phyloP scores from a whole-genome alignment of 441 rosid genomes.

The Melastoma candidum region DNA sequence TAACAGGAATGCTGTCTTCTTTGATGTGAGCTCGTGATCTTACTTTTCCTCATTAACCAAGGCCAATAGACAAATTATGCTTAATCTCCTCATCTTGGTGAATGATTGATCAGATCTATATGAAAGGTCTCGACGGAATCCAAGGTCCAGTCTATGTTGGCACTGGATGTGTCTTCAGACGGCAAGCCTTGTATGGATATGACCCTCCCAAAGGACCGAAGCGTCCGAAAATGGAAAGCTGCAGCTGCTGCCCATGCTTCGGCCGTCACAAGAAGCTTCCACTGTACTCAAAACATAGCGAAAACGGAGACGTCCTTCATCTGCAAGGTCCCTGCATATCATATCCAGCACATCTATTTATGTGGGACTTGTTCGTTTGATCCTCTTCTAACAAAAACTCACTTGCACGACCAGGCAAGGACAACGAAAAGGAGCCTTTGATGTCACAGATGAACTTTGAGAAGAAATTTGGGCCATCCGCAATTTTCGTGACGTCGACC shows the following conservation, averaged over 20 bases:
- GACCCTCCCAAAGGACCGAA: constrained; percentile 16
- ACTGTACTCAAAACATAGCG: constrained; percentile 8
- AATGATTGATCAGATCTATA: constrained; percentile 10
- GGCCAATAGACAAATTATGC: too few species aligned
- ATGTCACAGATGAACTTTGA: constrained; percentile 18
- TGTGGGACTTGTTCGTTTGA: too few species aligned
- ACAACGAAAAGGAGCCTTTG: too few species aligned
- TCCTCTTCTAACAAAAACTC: too few species aligned
- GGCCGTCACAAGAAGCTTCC: constrained; percentile 13
- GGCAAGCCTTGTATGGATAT: constrained; percentile 18
- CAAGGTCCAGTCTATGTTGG: constrained; percentile 22
- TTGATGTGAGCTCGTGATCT: too few species aligned
- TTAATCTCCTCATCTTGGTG: too few species aligned
- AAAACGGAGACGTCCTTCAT: too few species aligned
- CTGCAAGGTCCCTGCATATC: too few species aligned
- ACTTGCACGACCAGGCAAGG: too few species aligned
- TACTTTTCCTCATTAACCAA: too few species aligned
- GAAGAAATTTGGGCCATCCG: constrained; percentile 18
- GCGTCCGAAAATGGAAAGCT: constrained; percentile 6
- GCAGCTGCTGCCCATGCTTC: constrained; percentile 7
- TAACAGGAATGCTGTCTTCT: too few species aligned
- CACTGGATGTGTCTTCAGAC: constrained; percentile 18
- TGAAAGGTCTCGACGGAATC: constrained; percentile 19
- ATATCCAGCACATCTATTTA: too few species aligned
- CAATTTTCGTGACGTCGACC: constrained; percentile 17